Base-by-base conservation (phyloP, 768 basidiomycete genomes). In the Collybia nuda region DNA sequence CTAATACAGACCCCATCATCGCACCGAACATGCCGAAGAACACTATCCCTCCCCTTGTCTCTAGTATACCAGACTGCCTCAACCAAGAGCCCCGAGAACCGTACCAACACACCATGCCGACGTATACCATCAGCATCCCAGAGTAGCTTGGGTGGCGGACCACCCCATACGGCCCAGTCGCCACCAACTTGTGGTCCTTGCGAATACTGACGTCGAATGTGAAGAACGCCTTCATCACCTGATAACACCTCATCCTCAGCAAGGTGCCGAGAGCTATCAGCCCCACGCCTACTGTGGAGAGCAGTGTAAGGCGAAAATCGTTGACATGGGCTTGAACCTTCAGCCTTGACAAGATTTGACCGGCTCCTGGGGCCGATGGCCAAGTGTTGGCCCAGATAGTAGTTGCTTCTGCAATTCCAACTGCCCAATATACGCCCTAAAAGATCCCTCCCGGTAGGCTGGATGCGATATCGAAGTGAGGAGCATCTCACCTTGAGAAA, bases 201-300 rank as follows among this genome's bases (percentile, higher is more conserved):
- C 52, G 56, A n/a, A 64, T 58, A 48, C 67, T 67, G 28, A 75
- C 56, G 32, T 75, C 66, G 47, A 71, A 74, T 18, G 73, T 77
- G 64, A 76, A 77, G 17, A 67, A 54, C n/a, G 50, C 35, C 24
- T 71, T 73, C 19, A 77, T 58, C 19, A 61, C 56, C 19, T 56
- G 65, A 54, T 69, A 76, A 55, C 70, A 77, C 24, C 36, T 12
- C 24, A 46, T 6, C 14, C 47, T 32, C 32, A 77, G 53, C 2
- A 62, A 28, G 3, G 63, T 48, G 7, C 72, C 75, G 21, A 56
- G 46, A 9, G 66, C 19, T 1, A 64, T 61, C 9, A 68, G 6
- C 24, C 61, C 14, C 15, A 61, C 50, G 7, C 73, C 68, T 18
- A 63, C 3, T 5, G 68, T 15, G 47, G 74, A 66, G 47, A 70